phyloP scores from a whole-genome alignment of 148 eudicot species.

The Polygonum aviculare region DNA sequence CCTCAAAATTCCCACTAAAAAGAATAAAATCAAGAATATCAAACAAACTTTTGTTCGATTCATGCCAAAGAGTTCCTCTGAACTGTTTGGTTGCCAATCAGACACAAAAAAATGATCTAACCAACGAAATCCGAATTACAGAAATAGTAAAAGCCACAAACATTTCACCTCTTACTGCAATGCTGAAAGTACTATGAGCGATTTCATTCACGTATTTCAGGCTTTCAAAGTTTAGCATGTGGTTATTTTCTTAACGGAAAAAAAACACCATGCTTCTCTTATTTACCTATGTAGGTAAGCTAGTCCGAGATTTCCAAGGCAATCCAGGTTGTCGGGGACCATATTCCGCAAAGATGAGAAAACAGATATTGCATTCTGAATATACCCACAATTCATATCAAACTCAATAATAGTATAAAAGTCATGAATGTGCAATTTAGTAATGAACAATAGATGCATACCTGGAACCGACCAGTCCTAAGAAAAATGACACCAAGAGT shows the following conservation, averaged over 20 bases:
- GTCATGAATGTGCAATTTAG: slow-evolving; percentile 1
- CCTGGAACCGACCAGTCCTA: slow-evolving; percentile 83
- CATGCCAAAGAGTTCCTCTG: neutral
- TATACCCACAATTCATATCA: slow-evolving; percentile 20
- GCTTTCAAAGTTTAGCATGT: neutral
- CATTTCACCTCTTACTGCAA: neutral
- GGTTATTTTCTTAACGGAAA: neutral
- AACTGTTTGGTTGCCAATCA: neutral
- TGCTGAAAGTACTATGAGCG: neutral
- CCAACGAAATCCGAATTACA: neutral
- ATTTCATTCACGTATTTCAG: neutral
- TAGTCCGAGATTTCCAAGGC: slow-evolving; percentile 91
- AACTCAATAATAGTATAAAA: neutral
- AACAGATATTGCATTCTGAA: slow-evolving; percentile 76
- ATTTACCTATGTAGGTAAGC: slow-evolving; percentile 87
- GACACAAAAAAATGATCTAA: neutral
- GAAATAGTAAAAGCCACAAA: neutral
- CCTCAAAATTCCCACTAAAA: slow-evolving; percentile 80
- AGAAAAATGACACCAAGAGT: slow-evolving; percentile 80
- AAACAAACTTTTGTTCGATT: neutral
- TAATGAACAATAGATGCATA: slow-evolving; percentile 14
- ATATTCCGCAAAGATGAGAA: slow-evolving; percentile 57
- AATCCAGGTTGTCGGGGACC: slow-evolving; percentile 83
- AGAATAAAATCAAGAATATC: slow-evolving; percentile 12
- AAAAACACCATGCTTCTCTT: neutral